Evolutionary conservation across 345 rosid genomes (phyloP), one percentile per base, ranked within the genome.

Genomic region (Mallotus nudiflorus): DNA sequence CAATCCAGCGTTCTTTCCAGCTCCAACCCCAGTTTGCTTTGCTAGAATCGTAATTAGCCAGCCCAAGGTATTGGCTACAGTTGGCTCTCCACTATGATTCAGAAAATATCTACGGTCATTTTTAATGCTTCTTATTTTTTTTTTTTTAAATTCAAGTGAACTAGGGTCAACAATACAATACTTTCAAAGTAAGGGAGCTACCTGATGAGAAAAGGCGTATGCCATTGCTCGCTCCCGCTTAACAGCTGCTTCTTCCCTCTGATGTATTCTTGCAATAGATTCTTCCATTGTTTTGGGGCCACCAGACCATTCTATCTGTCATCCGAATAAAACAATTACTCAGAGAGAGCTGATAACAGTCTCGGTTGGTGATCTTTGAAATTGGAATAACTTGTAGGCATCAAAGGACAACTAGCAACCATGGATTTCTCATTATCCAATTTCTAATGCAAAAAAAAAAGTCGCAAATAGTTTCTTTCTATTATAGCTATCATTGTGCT

Each of bases 141-240:
- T 63, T 46, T 39, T 1, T 65, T 31, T 16, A 19, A 56, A 49
- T 22, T 35, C 18, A 10, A 12, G 35, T 25, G 50, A 57, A 67
- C 18, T 56, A 48, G 39, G 29, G 50, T 48, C 62, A 22, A 11
- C 40, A 73, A 70, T 55, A 60, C 12, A 67, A 72, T 14, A 59
- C 13, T 29, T 58, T 56, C 6, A 7, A 27, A 50, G 40, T 49
- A 29, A 35, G 29, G 9, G 9, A 66, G 37, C 52, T 83, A 90
- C 99, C 97, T 91, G 99, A 80, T 95, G 99, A 79, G 92, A 83
- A 72, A 92, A 92, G 65, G 99, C 97, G 70, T 95, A 95, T 44
- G 99, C 99, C 90, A 95, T 84, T 48, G 97, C 82, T 72, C 97
- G 83, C 63, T 95, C 99, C 22, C 97, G 86, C 87, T 87, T 92